Conservation (phyloP, 2,329 filamentous ascomycete genomes). For the Sarocladiaceae sp. region DNA sequence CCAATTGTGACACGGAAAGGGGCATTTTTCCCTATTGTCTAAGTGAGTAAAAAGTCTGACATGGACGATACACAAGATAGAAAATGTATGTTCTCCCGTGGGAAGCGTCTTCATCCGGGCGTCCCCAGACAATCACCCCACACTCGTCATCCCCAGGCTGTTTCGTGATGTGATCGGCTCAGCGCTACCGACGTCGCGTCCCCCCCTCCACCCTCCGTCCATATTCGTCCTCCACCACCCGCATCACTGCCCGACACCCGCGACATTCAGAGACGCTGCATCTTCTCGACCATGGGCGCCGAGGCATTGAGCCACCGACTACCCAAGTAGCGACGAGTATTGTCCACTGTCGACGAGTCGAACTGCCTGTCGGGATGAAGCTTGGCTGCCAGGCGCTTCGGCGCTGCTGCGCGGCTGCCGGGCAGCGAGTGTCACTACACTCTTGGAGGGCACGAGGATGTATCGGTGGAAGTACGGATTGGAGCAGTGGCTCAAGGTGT, state of each 20-base stretch:
- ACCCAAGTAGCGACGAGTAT: not conserved
- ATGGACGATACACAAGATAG: too few relatives aligned
- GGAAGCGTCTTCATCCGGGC: too few relatives aligned
- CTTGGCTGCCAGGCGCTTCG: slow-evolving; percentile 23
- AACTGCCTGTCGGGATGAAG: too few relatives aligned
- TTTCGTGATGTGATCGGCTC: not conserved
- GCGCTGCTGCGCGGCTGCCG: slow-evolving; percentile 19
- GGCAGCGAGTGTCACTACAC: slow-evolving; percentile 3
- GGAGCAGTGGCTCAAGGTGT: slow-evolving; percentile 14
- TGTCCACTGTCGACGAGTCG: too few relatives aligned
- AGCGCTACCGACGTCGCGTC: not conserved
- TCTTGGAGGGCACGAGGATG: too few relatives aligned
- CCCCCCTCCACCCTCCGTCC: not conserved
- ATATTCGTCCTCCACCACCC: not conserved
- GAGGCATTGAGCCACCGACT: not conserved
- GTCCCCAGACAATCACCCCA: too few relatives aligned
- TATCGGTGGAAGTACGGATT: not conserved
- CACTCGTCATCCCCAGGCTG: slow-evolving; percentile 2
- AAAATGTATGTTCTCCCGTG: too few relatives aligned
- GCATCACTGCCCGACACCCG: not conserved
- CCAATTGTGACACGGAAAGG: too few relatives aligned
- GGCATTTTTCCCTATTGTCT: too few relatives aligned
- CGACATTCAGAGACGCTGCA: not conserved
- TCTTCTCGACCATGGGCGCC: slow-evolving; percentile 6
- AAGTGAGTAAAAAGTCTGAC: too few relatives aligned